These are phyloP conservation scores for Solanum aculeatissimum DNA, from an alignment of 305 asterid genomes.

Conservation along the genomic window DNA sequence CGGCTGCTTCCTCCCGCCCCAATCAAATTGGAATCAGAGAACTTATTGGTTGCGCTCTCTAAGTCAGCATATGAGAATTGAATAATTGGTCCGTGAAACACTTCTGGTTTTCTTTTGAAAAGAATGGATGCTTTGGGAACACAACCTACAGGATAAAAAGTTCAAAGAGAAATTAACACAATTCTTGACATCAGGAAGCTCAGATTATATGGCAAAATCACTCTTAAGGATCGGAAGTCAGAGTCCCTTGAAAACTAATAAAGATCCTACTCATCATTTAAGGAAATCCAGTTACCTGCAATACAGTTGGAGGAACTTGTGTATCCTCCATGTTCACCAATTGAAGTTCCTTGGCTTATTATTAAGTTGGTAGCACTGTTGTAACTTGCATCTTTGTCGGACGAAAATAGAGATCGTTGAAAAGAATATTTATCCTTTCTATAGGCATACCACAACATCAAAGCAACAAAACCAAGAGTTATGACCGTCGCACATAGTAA, in stretches of 20 bases:
- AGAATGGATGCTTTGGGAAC: conserved; percentile 37
- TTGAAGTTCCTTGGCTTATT: conserved; percentile 31
- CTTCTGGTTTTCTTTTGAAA: conserved; percentile 36
- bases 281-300: conserved; percentile 27
- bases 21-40: conserved; percentile 65
- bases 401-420: conserved; percentile 38
- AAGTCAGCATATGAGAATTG: conserved; percentile 71
- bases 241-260: not conserved
- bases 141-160: conserved; percentile 54
- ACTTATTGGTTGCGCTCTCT: conserved; percentile 66
- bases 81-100: conserved; percentile 46
- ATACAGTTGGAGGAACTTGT: conserved; percentile 24
- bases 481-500: conserved; percentile 39
- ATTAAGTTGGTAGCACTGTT: conserved; percentile 50
- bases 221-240: not conserved
- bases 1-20: conserved; percentile 93
- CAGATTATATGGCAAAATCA: not conserved
- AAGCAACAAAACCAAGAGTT: conserved; percentile 39
- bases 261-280: not conserved
- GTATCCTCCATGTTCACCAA: conserved; percentile 26
- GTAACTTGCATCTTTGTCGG: conserved; percentile 54
- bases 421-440: conserved; percentile 29
- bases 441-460: conserved; percentile 32
- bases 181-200: not conserved
- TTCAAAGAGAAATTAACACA: not conserved